phyloP scores from a whole-genome alignment of 306 rosid genomes.

The Betula pendula region DNA sequence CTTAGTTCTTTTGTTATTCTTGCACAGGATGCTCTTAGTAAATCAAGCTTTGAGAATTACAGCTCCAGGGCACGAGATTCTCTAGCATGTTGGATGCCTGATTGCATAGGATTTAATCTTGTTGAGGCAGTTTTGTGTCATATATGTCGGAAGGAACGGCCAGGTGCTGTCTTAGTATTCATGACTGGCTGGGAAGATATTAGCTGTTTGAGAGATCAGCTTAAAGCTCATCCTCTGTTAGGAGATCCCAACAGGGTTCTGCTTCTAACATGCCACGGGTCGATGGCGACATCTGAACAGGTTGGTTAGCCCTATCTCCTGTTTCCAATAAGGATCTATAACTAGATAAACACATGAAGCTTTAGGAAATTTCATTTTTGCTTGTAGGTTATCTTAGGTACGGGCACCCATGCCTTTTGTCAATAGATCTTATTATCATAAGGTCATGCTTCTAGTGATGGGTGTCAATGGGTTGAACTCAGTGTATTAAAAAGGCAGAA shows the following conservation, averaged over 20 bases:
- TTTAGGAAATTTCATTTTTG: not conserved
- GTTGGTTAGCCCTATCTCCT: constrained; percentile 41
- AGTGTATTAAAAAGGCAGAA: not conserved
- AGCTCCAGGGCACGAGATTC: constrained; percentile 86
- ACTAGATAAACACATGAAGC: constrained; percentile 1
- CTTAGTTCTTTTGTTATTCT: constrained; percentile 29
- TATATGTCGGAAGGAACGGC: constrained; percentile 90
- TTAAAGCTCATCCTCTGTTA: constrained; percentile 90
- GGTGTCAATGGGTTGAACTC: not conserved
- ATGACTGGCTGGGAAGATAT: constrained; percentile 99
- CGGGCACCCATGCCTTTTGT: not conserved
- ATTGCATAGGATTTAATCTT: constrained; percentile 91
- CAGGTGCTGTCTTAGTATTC: constrained; percentile 92
- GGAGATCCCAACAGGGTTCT: constrained; percentile 96
- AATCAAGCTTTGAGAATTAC: constrained; percentile 75
- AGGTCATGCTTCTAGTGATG: not conserved
- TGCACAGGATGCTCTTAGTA: constrained; percentile 82
- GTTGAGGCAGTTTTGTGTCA: constrained; percentile 95
- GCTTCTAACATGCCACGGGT: constrained; percentile 93
- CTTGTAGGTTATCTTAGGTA: not conserved
- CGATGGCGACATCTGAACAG: constrained; percentile 98
- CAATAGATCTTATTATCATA: not conserved
- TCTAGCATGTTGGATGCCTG: constrained; percentile 81
- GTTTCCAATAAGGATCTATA: not conserved
- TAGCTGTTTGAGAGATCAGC: constrained; percentile 87